phyloP scores from a whole-genome alignment of 257 asterid species.

The Penstemon eatonii region DNA sequence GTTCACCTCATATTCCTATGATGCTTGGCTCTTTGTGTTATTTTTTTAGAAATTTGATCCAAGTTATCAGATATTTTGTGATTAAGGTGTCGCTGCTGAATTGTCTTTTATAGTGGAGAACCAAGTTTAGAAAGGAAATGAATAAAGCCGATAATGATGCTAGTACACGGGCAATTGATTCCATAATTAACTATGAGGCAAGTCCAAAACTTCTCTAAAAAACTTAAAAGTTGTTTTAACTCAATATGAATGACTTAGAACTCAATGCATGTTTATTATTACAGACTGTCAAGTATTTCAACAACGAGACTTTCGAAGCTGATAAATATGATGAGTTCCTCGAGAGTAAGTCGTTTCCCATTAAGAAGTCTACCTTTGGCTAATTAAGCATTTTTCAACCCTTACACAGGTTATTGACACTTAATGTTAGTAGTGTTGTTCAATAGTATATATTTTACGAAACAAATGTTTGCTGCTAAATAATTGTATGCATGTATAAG shows the following conservation, averaged over 20 bases:
- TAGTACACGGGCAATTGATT: slow-evolving; percentile 82
- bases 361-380: slow-evolving; percentile 14
- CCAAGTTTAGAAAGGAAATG: slow-evolving; percentile 94
- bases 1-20: neutral
- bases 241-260: slow-evolving; percentile 7
- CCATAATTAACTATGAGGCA: slow-evolving; percentile 95
- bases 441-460: neutral
- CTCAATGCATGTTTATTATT: slow-evolving; percentile 25
- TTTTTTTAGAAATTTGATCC: slow-evolving; percentile 16
- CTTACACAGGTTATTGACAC: slow-evolving; percentile 11
- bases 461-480: neutral
- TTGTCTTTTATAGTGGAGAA: slow-evolving; percentile 79
- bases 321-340: slow-evolving; percentile 86
- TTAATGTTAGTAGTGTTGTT: neutral
- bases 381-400: slow-evolving; percentile 15
- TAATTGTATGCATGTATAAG: neutral
- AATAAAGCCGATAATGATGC: slow-evolving; percentile 99
- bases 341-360: slow-evolving; percentile 59
- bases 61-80: slow-evolving; percentile 19
- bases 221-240: slow-evolving; percentile 19
- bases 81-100: slow-evolving; percentile 21
- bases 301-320: slow-evolving; percentile 85
- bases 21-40: slow-evolving; percentile 13
- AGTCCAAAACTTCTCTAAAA: slow-evolving; percentile 29
- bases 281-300: slow-evolving; percentile 97